Evolutionary conservation across 305 asterid genomes (phyloP), one percentile per base, ranked within the genome.

Genomic region (Vinca major): DNA sequence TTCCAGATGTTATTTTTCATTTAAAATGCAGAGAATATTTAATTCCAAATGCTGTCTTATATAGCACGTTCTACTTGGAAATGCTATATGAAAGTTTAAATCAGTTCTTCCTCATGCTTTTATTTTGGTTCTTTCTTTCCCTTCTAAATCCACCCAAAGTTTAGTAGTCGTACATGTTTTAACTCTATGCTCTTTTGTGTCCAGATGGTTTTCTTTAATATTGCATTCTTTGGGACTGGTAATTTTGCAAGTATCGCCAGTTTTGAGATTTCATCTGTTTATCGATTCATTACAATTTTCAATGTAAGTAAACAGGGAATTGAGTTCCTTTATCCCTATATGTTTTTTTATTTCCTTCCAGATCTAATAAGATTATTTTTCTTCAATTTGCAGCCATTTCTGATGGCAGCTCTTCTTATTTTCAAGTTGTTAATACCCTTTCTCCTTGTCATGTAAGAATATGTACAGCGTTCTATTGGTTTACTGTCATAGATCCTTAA

Each of bases 171-270:
- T 55, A 55, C 45, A 60, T 60, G 47, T 11, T 37, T 1, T 33
- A 60, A 61, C 48, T 39, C 9, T 16, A n/a, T 61, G 54, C n/a
- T 63, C 19, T 4, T 63, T 13, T 45, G 20, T 63, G 55, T 78
- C 67, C 85, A 93, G 97, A 90, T 93, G 97, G 86, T 90, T 61
- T 90, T 93, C 80, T 90, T 93, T 85, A 93, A 93, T 77, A 84
- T 90, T 75, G 97, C 97, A 36, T 93, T 93, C 89, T 93, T 93
- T 55, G 98, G 98, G 76, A 93, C 98, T 41, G 98, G 97, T 45
- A 93, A 93, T 80, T 93, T 93, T 72, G 98, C 97, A 54, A 88
- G 98, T 72, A 90, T 90, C 51, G 98, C 97, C 11, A 93, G 97
- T 79, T 93, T 93, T 71, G 98, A 90, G 89, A 90, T 93, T 77